Conservation (phyloP, 306 rosid genomes). For the Senna tora region DNA sequence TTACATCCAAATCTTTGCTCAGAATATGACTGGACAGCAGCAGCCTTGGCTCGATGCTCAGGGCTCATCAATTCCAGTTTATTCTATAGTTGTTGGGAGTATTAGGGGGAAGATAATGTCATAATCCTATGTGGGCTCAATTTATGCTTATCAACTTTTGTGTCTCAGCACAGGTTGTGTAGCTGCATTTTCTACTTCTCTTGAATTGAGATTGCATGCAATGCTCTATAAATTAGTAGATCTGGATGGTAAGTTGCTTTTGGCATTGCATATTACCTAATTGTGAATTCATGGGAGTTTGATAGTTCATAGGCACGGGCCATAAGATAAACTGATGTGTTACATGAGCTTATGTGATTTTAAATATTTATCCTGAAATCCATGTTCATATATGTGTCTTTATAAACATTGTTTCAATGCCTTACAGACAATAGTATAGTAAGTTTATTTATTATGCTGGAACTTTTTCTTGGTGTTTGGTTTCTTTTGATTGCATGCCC, state of each 20-base stretch:
- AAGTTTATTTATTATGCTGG: background rate
- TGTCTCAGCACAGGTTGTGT: background rate
- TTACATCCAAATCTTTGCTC: background rate
- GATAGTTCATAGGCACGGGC: background rate
- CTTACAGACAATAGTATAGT: background rate
- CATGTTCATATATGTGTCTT: background rate
- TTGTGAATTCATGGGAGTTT: too few relatives aligned
- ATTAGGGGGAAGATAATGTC: conserved; percentile 12
- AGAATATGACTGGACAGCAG: conserved; percentile 6
- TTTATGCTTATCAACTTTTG: conserved; percentile 24
- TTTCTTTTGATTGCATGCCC: conserved; percentile 1
- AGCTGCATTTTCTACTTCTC: background rate
- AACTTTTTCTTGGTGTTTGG: background rate
- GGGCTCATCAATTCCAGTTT: conserved; percentile 19
- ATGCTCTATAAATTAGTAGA: background rate
- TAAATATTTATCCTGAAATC: background rate
- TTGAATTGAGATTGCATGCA: conserved; percentile 15
- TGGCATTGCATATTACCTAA: background rate
- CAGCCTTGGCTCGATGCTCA: conserved; percentile 23
- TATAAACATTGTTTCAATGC: background rate
- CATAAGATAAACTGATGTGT: background rate
- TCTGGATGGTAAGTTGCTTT: background rate
- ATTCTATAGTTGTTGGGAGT: conserved; percentile 18
- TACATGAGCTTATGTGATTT: background rate
- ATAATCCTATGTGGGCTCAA: conserved; percentile 15